These are phyloP conservation scores for Solanum verrucosum DNA, from an alignment of 257 asterid genomes.

Conservation along the genomic window DNA sequence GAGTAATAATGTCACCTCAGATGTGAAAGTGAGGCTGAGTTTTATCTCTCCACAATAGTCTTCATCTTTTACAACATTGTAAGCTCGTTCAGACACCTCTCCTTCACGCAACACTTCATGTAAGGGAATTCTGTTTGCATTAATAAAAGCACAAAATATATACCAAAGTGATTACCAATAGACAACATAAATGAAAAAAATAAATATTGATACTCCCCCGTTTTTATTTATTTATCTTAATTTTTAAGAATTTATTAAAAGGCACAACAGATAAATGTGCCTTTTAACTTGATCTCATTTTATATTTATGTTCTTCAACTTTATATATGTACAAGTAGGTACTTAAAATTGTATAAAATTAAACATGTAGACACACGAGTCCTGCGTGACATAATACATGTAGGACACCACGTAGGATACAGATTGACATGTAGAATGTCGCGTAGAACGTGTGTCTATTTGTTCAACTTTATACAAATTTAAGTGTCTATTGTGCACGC, in stretches of 20 bases:
- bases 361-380: background rate
- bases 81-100: slow-evolving; percentile 31
- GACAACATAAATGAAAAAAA: background rate
- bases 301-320: background rate
- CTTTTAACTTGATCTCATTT: background rate
- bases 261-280: too few species aligned
- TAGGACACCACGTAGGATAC: background rate
- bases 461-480: background rate
- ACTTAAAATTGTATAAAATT: background rate
- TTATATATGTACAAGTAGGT: too few species aligned
- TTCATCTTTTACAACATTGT: slow-evolving; percentile 56
- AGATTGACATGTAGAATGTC: background rate
- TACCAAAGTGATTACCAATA: background rate
- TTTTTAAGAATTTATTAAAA: too few species aligned
- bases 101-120: slow-evolving; percentile 30
- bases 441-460: background rate
- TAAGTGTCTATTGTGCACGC: background rate
- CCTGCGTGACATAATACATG: background rate
- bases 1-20: slow-evolving; percentile 25
- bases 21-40: slow-evolving; percentile 63
- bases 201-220: background rate
- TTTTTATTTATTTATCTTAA: background rate
- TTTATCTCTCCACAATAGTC: slow-evolving; percentile 63
- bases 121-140: slow-evolving; percentile 40
- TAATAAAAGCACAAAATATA: background rate